Conservation (phyloP, 306 rosid genomes). For the Gynostemma pentaphyllum region DNA sequence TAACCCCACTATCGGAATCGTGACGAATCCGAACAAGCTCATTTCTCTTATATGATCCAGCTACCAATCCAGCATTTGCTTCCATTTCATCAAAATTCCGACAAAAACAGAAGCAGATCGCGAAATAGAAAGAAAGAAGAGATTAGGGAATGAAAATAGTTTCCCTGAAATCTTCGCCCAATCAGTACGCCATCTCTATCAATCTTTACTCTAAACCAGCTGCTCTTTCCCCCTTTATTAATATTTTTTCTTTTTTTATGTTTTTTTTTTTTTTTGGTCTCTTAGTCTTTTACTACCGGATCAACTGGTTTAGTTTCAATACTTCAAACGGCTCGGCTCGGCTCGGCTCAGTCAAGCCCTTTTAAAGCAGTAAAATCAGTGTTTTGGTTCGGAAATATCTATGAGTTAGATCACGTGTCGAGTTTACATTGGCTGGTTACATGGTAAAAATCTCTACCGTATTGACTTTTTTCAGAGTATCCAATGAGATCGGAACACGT, state of each 20-base stretch:
- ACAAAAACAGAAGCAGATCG: conserved; percentile 10
- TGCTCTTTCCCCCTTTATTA: neutral
- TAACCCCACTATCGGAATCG: conserved; percentile 85
- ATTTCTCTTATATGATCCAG: conserved; percentile 88
- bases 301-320: neutral
- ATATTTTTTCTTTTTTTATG: neutral
- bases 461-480: neutral
- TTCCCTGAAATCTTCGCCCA: conserved; percentile 39
- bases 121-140: neutral
- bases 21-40: conserved; percentile 93
- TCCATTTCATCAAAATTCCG: conserved; percentile 38
- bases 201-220: conserved; percentile 5
- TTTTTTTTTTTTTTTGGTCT: neutral
- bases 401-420: neutral
- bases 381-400: too few relatives aligned
- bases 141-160: neutral
- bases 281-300: neutral
- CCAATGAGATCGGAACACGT: neutral
- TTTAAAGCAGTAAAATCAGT: too few relatives aligned
- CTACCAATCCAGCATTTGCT: conserved; percentile 83
- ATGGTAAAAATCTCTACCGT: neutral
- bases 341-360: too few relatives aligned
- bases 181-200: conserved; percentile 43
- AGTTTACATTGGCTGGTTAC: neutral
- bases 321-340: neutral